Base-by-base conservation (phyloP, 306 rosid species). In the Medicago ruthenica region DNA sequence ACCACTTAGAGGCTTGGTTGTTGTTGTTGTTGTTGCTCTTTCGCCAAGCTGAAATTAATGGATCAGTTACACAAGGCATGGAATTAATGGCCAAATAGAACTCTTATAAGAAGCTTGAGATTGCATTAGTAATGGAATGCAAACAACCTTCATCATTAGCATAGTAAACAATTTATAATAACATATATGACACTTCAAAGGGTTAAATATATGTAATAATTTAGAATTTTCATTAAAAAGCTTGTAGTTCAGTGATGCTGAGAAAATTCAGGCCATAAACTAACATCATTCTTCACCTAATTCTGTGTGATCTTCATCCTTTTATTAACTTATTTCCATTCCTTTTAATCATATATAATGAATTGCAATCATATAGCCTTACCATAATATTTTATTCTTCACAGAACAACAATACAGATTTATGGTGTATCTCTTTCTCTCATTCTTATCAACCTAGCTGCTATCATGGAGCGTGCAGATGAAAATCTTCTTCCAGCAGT, bases 401-500 rank as follows among this genome's bases (percentile, higher is more conserved):
- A 50, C 87, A 92, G 97, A 47, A 82, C 79, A 39, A 82, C 76
- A 39, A 78, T 72, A 76, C 80, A 75, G 73, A 66, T 92, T 15
- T 89, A 76, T 79, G 97, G 96, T 58, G 39, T 89, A 17, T 92
- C 97, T 48, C 83, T 92, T 66, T 92, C 93, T 10, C 92, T 92
- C 75, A 77, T 89, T 79, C 96, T 92, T 50, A 92, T 92, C 81
- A 95, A 95, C 88, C 57, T 95, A 76, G 97, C 97, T 16, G 93
- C 99, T 66, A 89, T 95, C 64, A 92, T 95, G 99, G 97, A 92
- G 83, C 88, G 96, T 0, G 97, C 99, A 0, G 99, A 95, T 27
- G 99, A 92, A 66, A 95, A 95, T 81, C 97, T 95, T 68, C 99
- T 92, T 66, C 99, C 99, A 16, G 76, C 99, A 5, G 99, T 95